A percentile compares a stretch with the other conserved stretches of the same genome.
phyloP scores from a whole-genome alignment of 1,139 yeast genomes.

The Hemisphaericaspora lyxosophila region DNA sequence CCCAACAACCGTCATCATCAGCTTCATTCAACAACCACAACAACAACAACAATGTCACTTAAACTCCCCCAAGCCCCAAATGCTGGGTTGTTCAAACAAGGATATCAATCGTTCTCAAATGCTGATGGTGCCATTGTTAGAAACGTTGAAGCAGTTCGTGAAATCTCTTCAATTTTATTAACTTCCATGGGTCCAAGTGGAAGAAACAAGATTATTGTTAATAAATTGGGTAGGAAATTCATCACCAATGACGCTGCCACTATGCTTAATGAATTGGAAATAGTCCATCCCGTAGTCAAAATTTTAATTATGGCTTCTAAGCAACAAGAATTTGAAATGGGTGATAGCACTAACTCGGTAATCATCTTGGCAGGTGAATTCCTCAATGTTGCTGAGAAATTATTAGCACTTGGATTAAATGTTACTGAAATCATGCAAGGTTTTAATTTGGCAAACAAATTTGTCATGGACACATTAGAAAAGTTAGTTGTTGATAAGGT shows the following conservation, averaged over 20 bases:
- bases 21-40: too few species aligned
- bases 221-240: constrained; percentile 75
- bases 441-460: constrained; percentile 76
- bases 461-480: constrained; percentile 68
- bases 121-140: constrained; percentile 94
- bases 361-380: constrained; percentile 84
- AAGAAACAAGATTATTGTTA: constrained; percentile 91
- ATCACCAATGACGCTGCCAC: constrained; percentile 97
- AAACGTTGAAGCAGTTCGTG: constrained; percentile 92
- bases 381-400: constrained; percentile 77
- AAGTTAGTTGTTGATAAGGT: constrained; percentile 63
- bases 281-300: constrained; percentile 97
- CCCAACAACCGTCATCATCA: constrained; percentile 1
- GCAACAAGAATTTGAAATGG: constrained; percentile 88
- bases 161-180: constrained; percentile 84
- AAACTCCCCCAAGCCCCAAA: constrained; percentile 93
- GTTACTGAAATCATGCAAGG: constrained; percentile 92
- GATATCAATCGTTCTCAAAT: constrained; percentile 84
- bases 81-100: constrained; percentile 91
- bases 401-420: constrained; percentile 80
- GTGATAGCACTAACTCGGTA: constrained; percentile 50
- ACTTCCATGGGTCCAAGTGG: constrained; percentile 99
- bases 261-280: constrained; percentile 87
- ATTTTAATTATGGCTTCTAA: constrained; percentile 93
- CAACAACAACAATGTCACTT: constrained; percentile 60